Evolutionary conservation across 768 basidiomycete species (phyloP), one percentile per base, ranked within the genome.

Genomic region (Boletus reticuloceps): DNA sequence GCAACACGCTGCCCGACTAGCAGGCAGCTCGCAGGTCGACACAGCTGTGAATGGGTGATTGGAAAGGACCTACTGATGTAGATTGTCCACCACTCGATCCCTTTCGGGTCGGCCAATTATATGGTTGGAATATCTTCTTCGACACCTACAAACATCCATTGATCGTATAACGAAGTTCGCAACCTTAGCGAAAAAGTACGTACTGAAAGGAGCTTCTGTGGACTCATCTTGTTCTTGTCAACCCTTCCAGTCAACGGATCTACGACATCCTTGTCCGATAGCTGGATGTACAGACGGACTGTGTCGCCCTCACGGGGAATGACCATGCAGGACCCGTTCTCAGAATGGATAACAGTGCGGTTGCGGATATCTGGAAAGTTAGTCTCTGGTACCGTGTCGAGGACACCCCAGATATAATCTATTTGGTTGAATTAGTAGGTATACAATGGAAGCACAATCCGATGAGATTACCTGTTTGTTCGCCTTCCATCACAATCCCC

Each of bases 351-450:
- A 0, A 74, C 82, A 47, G 75, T 74, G 58, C 75, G 78, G 53
- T 83, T 84, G 17, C 89, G 82, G 55, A 88, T 84, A 65, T 91
- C 88, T 0, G 90, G 90, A 56, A 91, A 89, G 64, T 90, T 75
- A 2, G 88, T 89, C n/a, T 84, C 78, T 0, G 85, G 85, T 25
- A 81, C 62, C 47, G 82, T 74, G 68, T 91, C 91, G 19, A 91
- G 71, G 4, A 93, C 91, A 4, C 91, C 91, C 91, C 91, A 94
- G 19, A 92, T 77, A 54, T 81, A 86, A 50, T 91, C 85, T 72
- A 75, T 78, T 44, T 17, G n/a, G 14, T 31, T 52, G 29, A 5
- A 40, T 58, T 12, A 55, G 34, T 36, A 12, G 40, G 12, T 17
- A 32, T 29, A 9, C 32, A 22, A 39, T 12, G 4, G 8, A 55